These are phyloP conservation scores for Ophiostoma sp. DNA, from an alignment of 2,329 filamentous ascomycete genomes.

Conservation along the genomic window DNA sequence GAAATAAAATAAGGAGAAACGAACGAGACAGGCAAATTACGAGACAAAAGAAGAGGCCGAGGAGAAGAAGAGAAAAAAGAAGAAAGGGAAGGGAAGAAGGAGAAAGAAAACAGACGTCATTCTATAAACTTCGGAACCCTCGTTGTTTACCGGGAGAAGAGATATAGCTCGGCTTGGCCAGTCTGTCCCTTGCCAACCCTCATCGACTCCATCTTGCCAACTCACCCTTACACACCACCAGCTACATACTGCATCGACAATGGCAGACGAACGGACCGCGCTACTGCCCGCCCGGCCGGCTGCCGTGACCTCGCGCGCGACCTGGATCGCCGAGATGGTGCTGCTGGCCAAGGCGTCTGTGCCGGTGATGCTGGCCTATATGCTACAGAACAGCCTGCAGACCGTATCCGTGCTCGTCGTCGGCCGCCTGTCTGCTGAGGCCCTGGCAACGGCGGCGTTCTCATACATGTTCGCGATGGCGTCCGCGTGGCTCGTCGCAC, in stretches of 20 bases:
- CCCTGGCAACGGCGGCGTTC: conserved; percentile 75
- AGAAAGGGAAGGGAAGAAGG: not conserved
- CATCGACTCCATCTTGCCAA: not conserved
- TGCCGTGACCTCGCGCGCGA: not conserved
- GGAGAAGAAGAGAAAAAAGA: not conserved
- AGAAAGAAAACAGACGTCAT: not conserved
- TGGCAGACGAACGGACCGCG: conserved; percentile 22
- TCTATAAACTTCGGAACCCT: not conserved
- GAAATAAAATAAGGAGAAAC: not conserved
- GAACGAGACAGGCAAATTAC: not conserved
- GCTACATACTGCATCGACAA: not conserved
- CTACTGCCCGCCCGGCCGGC: conserved; percentile 18
- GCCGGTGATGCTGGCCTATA: conserved; percentile 78
- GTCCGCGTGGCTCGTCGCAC: conserved; percentile 77
- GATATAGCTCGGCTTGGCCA: conserved; percentile 11
- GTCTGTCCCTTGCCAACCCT: not conserved
- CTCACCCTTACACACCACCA: not conserved
- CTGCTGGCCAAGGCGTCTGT: conserved; percentile 63
- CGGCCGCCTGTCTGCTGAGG: conserved; percentile 71
- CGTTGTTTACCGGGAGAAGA: not conserved
- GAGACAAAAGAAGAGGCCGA: not conserved
- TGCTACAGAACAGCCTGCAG: conserved; percentile 78
- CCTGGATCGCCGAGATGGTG: conserved; percentile 56
- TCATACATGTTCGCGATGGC: conserved; percentile 93
- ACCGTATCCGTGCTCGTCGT: conserved; percentile 77